A percentile compares a stretch with the other conserved stretches of the same genome.
These are phyloP conservation scores for Eutypella sp. DNA, from an alignment of 2,329 filamentous ascomycete genomes.

Conservation along the genomic window DNA sequence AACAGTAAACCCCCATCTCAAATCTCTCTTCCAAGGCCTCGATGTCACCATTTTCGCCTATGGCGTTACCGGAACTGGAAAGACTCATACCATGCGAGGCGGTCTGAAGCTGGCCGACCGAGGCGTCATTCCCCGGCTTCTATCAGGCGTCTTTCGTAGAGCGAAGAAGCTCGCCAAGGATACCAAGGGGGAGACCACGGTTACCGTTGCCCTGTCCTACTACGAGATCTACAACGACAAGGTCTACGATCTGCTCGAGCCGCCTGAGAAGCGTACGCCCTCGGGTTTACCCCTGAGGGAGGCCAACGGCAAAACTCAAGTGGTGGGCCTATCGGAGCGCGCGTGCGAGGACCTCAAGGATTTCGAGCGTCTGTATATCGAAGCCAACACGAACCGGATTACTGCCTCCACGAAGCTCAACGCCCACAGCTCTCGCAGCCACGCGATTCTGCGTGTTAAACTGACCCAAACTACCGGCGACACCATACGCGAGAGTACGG, in stretches of 20 bases:
- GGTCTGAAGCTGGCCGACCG: constrained; percentile 80
- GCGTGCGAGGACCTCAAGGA: constrained; percentile 81
- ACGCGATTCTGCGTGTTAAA: constrained; percentile 88
- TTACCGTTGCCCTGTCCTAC: constrained; percentile 77
- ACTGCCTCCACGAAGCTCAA: constrained; percentile 91
- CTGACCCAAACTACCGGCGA: constrained; percentile 70
- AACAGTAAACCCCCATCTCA: constrained; percentile 80
- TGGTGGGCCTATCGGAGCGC: constrained; percentile 79
- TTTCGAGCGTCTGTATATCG: constrained; percentile 84
- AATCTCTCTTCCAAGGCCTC: constrained; percentile 84
- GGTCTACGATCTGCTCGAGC: constrained; percentile 84
- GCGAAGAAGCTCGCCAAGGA: constrained; percentile 84
- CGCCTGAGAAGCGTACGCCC: constrained; percentile 78
- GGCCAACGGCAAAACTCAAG: constrained; percentile 79
- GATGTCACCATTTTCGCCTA: constrained; percentile 91
- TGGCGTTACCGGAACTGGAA: constrained; percentile 87
- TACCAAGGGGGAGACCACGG: constrained; percentile 61
- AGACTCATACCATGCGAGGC: constrained; percentile 94
- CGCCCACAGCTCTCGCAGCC: constrained; percentile 82
- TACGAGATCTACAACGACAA: constrained; percentile 98
- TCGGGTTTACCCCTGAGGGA: constrained; percentile 76
- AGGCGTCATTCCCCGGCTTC: constrained; percentile 78
- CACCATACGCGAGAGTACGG: constrained; percentile 69
- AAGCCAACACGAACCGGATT: constrained; percentile 84
- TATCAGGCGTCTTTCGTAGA: constrained; percentile 80